These are phyloP conservation scores for Mycocentrospora acerina DNA, from an alignment of 2,329 filamentous ascomycete species.

Conservation along the genomic window DNA sequence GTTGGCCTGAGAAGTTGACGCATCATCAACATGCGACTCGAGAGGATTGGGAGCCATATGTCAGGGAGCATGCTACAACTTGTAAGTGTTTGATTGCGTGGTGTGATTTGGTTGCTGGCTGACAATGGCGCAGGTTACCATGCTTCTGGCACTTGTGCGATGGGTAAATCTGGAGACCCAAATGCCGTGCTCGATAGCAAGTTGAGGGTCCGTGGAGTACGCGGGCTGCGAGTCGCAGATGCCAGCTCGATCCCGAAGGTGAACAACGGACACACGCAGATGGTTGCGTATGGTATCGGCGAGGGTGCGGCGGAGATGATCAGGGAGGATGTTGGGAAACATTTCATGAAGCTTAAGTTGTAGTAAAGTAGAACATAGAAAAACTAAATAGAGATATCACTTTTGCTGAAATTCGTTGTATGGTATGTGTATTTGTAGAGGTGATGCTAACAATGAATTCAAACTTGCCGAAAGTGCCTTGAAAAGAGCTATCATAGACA, in stretches of 20 bases:
- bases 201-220: slow-evolving; percentile 30
- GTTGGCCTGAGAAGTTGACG: slow-evolving; percentile 56
- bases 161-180: slow-evolving; percentile 44
- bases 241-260: slow-evolving; percentile 25
- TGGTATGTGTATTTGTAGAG: too few species aligned
- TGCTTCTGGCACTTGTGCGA: slow-evolving; percentile 61
- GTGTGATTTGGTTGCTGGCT: neutral
- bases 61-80: slow-evolving; percentile 61
- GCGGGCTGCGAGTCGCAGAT: slow-evolving; percentile 30
- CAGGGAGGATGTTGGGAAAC: too few species aligned
- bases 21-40: slow-evolving; percentile 57
- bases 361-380: too few species aligned
- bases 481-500: too few species aligned
- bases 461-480: too few species aligned
- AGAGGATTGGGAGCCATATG: slow-evolving; percentile 60
- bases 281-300: slow-evolving; percentile 39
- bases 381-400: too few species aligned
- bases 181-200: slow-evolving; percentile 42
- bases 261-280: slow-evolving; percentile 39
- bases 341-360: too few species aligned
- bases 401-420: too few species aligned
- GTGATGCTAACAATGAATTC: too few species aligned
- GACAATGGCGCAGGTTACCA: slow-evolving; percentile 41
- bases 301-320: slow-evolving; percentile 37
- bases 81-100: slow-evolving; percentile 48